Conservation (phyloP, 1,139 yeast genomes). For the Pichia norvegensis region DNA sequence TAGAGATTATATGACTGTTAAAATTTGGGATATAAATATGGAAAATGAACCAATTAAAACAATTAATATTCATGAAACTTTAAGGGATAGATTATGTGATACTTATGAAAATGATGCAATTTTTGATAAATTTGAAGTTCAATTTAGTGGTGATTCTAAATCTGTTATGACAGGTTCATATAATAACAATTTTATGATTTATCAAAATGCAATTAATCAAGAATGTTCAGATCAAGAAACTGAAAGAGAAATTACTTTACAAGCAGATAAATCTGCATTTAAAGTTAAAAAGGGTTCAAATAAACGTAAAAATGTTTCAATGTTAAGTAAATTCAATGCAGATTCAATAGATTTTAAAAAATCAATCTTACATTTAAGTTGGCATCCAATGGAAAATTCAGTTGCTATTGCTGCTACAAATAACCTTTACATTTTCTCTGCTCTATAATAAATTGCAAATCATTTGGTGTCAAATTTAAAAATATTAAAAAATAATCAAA, state of each 20-base stretch:
- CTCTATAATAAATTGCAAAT: constrained; percentile 36
- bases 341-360: constrained; percentile 91
- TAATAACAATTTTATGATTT: constrained; percentile 94
- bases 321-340: constrained; percentile 50
- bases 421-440: constrained; percentile 74
- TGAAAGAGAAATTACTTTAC: constrained; percentile 60
- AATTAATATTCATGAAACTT: constrained; percentile 90
- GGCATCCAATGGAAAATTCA: constrained; percentile 97
- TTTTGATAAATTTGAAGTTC: constrained; percentile 96
- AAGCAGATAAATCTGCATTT: constrained; percentile 97
- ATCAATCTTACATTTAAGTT: constrained; percentile 89
- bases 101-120: constrained; percentile 98
- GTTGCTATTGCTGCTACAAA: constrained; percentile 99
- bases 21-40: constrained; percentile 98
- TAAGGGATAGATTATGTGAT: constrained; percentile 89
- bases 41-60: constrained; percentile 91
- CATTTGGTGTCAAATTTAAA: neutral
- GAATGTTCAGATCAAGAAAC: constrained; percentile 29
- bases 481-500: no score
- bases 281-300: constrained; percentile 55
- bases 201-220: constrained; percentile 64
- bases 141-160: constrained; percentile 86
- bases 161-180: constrained; percentile 96
- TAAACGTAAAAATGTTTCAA: constrained; percentile 26
- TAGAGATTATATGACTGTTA: constrained; percentile 94